phyloP scores from a whole-genome alignment of 345 rosid species.

The Citrus medica region DNA sequence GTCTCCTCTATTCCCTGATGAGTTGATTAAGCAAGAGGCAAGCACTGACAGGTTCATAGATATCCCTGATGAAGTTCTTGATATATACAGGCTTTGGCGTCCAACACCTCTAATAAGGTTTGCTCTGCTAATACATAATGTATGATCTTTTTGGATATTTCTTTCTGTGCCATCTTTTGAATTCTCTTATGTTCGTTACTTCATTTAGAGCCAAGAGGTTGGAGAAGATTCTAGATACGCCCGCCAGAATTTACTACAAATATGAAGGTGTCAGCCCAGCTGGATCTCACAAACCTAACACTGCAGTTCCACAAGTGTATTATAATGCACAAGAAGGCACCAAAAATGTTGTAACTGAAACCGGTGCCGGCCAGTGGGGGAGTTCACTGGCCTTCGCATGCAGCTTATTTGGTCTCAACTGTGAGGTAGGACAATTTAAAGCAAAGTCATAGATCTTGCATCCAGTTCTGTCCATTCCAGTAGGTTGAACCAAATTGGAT shows the following conservation, averaged over 20 bases:
- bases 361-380: slow-evolving; percentile 99
- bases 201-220: slow-evolving; percentile 81
- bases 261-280: slow-evolving; percentile 97
- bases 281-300: slow-evolving; percentile 93
- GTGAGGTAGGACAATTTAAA: slow-evolving; percentile 52
- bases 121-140: neutral
- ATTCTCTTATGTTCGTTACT: slow-evolving; percentile 5
- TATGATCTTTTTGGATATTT: neutral
- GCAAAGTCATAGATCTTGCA: neutral
- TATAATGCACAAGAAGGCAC: slow-evolving; percentile 75
- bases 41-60: slow-evolving; percentile 64
- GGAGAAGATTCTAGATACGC: slow-evolving; percentile 85
- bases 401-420: slow-evolving; percentile 71
- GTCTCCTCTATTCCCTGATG: slow-evolving; percentile 75
- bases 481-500: neutral
- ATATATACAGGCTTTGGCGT: slow-evolving; percentile 83
- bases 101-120: slow-evolving; percentile 94
- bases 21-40: slow-evolving; percentile 80
- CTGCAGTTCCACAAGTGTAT: slow-evolving; percentile 84
- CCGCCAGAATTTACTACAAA: slow-evolving; percentile 90
- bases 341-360: slow-evolving; percentile 84
- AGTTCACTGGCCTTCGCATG: slow-evolving; percentile 86
- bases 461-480: neutral
- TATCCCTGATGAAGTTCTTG: slow-evolving; percentile 86
- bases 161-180: neutral